These are phyloP conservation scores for Boletus rubescentipes DNA, from an alignment of 768 basidiomycete genomes.

Conservation along the genomic window DNA sequence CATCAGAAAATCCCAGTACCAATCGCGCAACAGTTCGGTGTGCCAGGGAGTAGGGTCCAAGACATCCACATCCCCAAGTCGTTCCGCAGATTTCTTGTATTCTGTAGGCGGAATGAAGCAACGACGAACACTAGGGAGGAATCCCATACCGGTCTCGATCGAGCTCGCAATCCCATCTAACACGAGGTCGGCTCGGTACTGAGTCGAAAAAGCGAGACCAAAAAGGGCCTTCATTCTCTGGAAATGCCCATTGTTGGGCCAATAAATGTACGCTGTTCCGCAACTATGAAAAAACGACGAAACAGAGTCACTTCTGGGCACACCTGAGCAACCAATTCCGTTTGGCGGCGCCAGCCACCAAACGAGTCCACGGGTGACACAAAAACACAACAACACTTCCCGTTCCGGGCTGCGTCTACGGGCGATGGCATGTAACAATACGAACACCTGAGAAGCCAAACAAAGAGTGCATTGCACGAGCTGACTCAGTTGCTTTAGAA, in stretches of 20 bases:
- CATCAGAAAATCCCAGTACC: slow-evolving; percentile 39
- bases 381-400: slow-evolving; percentile 29
- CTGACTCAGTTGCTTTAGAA: slow-evolving; percentile 26
- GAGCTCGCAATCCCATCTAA: slow-evolving; percentile 37
- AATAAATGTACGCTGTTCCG: slow-evolving; percentile 40
- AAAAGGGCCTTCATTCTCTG: slow-evolving; percentile 40
- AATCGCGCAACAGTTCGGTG: slow-evolving; percentile 17
- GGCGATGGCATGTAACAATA: slow-evolving; percentile 19
- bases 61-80: slow-evolving; percentile 30
- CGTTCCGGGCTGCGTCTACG: slow-evolving; percentile 26
- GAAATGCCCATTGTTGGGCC: slow-evolving; percentile 37
- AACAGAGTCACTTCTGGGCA: not conserved
- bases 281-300: not conserved
- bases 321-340: slow-evolving; percentile 38
- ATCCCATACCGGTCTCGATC: slow-evolving; percentile 31
- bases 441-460: slow-evolving; percentile 26
- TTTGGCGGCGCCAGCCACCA: slow-evolving; percentile 35
- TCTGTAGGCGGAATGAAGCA: slow-evolving; percentile 28
- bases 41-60: slow-evolving; percentile 28
- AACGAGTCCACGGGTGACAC: slow-evolving; percentile 30
- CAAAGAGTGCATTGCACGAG: slow-evolving; percentile 24
- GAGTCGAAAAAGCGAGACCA: slow-evolving; percentile 36
- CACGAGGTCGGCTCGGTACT: slow-evolving; percentile 35
- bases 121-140: not conserved
- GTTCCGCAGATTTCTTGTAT: slow-evolving; percentile 32